Evolutionary conservation across 2,329 filamentous ascomycete species (phyloP).

Genomic region (Thelonectria rubi): DNA sequence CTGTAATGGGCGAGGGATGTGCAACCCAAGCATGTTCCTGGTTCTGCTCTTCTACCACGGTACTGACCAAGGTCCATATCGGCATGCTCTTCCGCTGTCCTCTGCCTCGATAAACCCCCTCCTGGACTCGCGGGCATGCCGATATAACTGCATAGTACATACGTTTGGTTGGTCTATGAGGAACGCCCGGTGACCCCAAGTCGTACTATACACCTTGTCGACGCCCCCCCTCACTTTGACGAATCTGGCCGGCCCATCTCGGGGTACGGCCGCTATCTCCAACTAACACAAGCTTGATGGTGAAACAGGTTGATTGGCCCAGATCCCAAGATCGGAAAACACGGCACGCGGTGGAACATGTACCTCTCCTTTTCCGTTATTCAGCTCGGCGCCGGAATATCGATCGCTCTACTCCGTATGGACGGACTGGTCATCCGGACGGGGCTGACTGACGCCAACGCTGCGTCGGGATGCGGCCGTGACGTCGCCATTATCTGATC

Average conservation of each 20-base stretch:
- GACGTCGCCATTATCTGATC: not conserved
- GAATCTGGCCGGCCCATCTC: not conserved
- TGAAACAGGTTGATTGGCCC: not conserved
- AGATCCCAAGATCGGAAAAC: not conserved
- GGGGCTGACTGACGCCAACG: not conserved
- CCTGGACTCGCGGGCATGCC: not conserved
- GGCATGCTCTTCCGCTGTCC: not conserved
- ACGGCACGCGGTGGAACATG: conserved; percentile 11
- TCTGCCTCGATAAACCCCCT: not conserved
- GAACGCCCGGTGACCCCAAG: conserved; percentile 6
- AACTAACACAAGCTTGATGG: not conserved
- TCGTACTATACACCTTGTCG: not conserved
- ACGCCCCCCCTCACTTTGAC: not conserved
- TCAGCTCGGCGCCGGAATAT: not conserved
- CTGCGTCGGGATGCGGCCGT: not conserved
- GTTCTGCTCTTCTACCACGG: too few species aligned
- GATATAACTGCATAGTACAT: not conserved
- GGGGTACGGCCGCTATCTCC: conserved; percentile 12
- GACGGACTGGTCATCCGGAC: not conserved
- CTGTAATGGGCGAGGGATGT: too few species aligned
- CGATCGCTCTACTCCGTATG: not conserved
- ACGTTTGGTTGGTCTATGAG: not conserved
- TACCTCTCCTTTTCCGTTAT: not conserved
- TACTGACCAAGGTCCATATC: not conserved
- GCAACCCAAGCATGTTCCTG: too few species aligned